Evolutionary conservation across 352 stramenopile genomes (phyloP), one percentile per base, ranked within the genome.

Genomic region (Phytophthora pisi): DNA sequence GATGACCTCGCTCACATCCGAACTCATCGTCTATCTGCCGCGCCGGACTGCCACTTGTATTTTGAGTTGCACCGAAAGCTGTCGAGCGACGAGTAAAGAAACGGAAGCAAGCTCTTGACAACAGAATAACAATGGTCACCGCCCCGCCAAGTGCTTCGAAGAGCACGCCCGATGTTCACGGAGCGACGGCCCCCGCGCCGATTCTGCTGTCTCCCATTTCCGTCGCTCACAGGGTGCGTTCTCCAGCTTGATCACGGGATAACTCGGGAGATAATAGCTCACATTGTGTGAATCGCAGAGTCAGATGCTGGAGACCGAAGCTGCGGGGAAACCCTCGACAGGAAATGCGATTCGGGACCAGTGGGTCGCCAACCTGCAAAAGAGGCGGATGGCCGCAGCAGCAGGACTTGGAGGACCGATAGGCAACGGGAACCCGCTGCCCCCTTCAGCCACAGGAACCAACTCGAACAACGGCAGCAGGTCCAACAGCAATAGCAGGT

Each of bases 361-460:
- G 63, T 95, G 87, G 87, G 75, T 95, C n/a, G 87, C 87, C 8
- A 95, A 93, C 57, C 70, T 95, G 46, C 88, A 86, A 70, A 95
- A 92, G 68, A 92, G 91, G 57, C 75, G 75, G 20, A 75, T 88
- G 62, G 76, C 64, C 3, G 71, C 68, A 26, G 78, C 61, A 16
- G 68, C 61, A 64, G 69, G 58, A 13, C 75, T 53, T 7, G 59
- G 64, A 0, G 64, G 16, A 26, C 58, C 60, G 5, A 68, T 78
- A 53, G 70, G 70, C 18, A 75, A 64, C 24, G 66, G 70, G 5
- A 78, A 78, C 60, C 70, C 56, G 2, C 56, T 66, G 24, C 28
- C 64, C 20, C 34, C 58, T 11, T 61, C 31, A 15, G 42, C 51
- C 43, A 2, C 34, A 56, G 57, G 63, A 16, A 45, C 46, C 20